phyloP scores from a whole-genome alignment of 441 rosid genomes.

The Populus hybrid region DNA sequence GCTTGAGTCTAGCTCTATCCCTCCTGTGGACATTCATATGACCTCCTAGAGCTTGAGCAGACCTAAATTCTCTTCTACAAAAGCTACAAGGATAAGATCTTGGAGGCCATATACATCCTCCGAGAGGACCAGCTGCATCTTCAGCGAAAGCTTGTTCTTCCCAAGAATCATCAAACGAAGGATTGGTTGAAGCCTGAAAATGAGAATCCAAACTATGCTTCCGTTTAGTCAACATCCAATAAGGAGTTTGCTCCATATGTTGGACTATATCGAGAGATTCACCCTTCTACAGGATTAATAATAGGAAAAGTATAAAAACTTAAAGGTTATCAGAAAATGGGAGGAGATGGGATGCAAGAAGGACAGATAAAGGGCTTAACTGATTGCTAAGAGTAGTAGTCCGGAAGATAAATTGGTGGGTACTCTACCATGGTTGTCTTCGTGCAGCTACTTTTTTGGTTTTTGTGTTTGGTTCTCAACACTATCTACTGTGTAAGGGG shows the following conservation, averaged over 20 bases:
- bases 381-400: slow-evolving; percentile 18
- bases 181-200: slow-evolving; percentile 16
- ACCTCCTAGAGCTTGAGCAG: too few relatives aligned
- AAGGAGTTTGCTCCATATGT: slow-evolving; percentile 42
- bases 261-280: not conserved
- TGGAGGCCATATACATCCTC: slow-evolving; percentile 25
- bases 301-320: not conserved
- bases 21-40: slow-evolving; percentile 82
- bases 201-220: slow-evolving; percentile 32
- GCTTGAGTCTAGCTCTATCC: slow-evolving; percentile 90
- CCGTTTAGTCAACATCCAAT: slow-evolving; percentile 50
- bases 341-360: slow-evolving; percentile 9
- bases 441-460: slow-evolving; percentile 25
- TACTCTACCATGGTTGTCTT: slow-evolving; percentile 29
- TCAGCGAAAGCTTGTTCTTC: slow-evolving; percentile 96
- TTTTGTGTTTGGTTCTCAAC: slow-evolving; percentile 22
- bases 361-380: slow-evolving; percentile 6
- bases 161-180: slow-evolving; percentile 67
- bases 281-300: not conserved
- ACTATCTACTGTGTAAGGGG: slow-evolving; percentile 8
- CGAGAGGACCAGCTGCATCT: slow-evolving; percentile 73
- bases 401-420: slow-evolving; percentile 29
- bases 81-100: too few relatives aligned
- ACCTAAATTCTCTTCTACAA: too few relatives aligned
- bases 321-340: not conserved